Percentiles rank a stretch among this genome's conserved stretches.
Evolutionary conservation across 495 filamentous ascomycete genomes (phyloP).

Genomic region (Neurospora sp.): DNA sequence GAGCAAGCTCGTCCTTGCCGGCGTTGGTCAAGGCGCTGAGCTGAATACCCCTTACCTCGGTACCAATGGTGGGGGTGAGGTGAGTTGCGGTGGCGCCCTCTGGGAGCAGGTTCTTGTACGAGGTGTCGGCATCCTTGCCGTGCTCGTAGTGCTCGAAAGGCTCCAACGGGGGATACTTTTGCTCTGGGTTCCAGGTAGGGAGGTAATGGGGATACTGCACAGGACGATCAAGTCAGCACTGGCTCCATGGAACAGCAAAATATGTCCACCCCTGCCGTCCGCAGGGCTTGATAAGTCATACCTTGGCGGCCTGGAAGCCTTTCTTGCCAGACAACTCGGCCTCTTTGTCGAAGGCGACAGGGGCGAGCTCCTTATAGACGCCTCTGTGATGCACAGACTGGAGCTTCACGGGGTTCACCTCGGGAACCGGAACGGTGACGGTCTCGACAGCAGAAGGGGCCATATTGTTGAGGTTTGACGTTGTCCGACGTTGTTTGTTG

Average conservation of each 20-base stretch:
- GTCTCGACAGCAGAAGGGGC: slow-evolving; percentile 25
- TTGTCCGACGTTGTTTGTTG: neutral
- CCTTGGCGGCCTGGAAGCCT: slow-evolving; percentile 35
- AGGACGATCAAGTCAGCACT: no score
- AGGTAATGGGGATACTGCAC: no score
- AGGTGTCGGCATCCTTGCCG: no score
- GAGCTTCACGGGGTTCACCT: slow-evolving; percentile 21
- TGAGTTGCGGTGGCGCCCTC: no score
- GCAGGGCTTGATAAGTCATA: slow-evolving; percentile 6
- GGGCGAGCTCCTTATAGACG: slow-evolving; percentile 53
- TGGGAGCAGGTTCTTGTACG: no score
- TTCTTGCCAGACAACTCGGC: slow-evolving; percentile 34
- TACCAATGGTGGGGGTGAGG: no score
- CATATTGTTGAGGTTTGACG: slow-evolving; percentile 6
- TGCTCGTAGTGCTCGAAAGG: no score
- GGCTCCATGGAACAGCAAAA: neutral
- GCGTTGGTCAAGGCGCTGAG: no score
- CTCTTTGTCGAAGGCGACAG: slow-evolving; percentile 42
- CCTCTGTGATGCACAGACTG: slow-evolving; percentile 33
- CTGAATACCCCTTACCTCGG: no score
- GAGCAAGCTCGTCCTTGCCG: no score
- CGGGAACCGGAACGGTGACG: slow-evolving; percentile 20
- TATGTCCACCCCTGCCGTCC: neutral
- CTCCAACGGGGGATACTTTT: no score
- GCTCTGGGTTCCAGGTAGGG: no score